Conservation (phyloP, 2,329 filamentous ascomycete species). For the Verticillium zaregamsianum region DNA sequence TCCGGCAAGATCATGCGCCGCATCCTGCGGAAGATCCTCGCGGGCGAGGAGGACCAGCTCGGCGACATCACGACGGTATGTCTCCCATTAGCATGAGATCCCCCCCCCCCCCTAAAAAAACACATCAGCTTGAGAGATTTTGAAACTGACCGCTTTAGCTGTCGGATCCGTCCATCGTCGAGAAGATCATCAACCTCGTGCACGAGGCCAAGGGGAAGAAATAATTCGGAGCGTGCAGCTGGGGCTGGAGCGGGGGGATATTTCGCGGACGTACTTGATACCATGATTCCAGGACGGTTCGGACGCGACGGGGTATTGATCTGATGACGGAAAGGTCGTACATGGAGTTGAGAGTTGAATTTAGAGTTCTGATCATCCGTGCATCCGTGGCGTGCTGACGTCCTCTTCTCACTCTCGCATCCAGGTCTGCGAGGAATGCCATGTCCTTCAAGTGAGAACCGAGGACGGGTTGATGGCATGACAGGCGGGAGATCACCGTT, state of each 20-base stretch:
- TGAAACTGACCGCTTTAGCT: constrained; percentile 46
- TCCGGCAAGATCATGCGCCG: constrained; percentile 99
- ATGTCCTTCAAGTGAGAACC: too few relatives aligned
- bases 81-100: constrained; percentile 16
- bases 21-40: constrained; percentile 94
- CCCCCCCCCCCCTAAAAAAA: too few relatives aligned
- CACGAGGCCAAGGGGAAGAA: constrained; percentile 57
- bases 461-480: too few relatives aligned
- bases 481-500: not conserved
- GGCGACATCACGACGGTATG: constrained; percentile 88
- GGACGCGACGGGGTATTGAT: not conserved
- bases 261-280: constrained; percentile 1
- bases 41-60: constrained; percentile 93
- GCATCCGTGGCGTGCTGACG: not conserved
- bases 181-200: constrained; percentile 82
- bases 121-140: constrained; percentile 5
- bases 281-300: not conserved
- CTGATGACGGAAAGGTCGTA: not conserved
- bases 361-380: not conserved
- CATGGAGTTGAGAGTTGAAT: not conserved
- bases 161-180: constrained; percentile 83
- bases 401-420: too few relatives aligned
- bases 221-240: constrained; percentile 19
- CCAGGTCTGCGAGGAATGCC: too few relatives aligned
- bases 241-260: not conserved